Evolutionary conservation across 768 basidiomycete genomes (phyloP), one percentile per base, ranked within the genome.

Genomic region (Boletus sp.): DNA sequence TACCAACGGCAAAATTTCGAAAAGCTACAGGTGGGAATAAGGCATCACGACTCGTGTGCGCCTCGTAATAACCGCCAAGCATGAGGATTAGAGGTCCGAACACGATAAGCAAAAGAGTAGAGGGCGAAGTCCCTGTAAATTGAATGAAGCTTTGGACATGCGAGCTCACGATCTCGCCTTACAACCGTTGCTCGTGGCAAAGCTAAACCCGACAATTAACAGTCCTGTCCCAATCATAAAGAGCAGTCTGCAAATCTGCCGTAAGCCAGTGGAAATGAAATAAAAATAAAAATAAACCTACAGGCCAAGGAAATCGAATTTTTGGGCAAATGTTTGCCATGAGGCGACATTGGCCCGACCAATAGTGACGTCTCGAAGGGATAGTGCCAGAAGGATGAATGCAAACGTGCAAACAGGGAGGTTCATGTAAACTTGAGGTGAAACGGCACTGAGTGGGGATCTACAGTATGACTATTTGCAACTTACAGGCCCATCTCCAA

Each of bases 401-500:
- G 87, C 85, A 25, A 83, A 57, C 27, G 81, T 65, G 66, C 86
- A 88, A 51, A 93, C 74, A 19, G 90, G 90, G 44, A 93, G 75
- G 72, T 93, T 93, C 68, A 93, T 77, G 67, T 84, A 92, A 69
- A 93, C 90, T 93, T 69, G 42, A 35, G 14, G 51, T 41, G 47
- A 46, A 47, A 50, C 44, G 29, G 47, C 47, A 54, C 62, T 64
- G 53, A 57, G 59, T 47, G 53, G 51, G n/a, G 45, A 57, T 50
- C 57, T 56, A 38, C 35, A 10, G 14, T 15, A 56, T 39, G 11
- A 54, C 13, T 21, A 21, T 55, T 17, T 27, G 32, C 35, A 19
- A 78, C 90, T 74, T 72, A 93, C 90, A 93, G 49, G 83, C 87
- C 85, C 88, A 93, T 79, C 91, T 78, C 90, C 90, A 93, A 63